Evolutionary conservation across 2,329 filamentous ascomycete species (phyloP), one percentile per base, ranked within the genome.

Genomic region (Cytospora paraplurivora): DNA sequence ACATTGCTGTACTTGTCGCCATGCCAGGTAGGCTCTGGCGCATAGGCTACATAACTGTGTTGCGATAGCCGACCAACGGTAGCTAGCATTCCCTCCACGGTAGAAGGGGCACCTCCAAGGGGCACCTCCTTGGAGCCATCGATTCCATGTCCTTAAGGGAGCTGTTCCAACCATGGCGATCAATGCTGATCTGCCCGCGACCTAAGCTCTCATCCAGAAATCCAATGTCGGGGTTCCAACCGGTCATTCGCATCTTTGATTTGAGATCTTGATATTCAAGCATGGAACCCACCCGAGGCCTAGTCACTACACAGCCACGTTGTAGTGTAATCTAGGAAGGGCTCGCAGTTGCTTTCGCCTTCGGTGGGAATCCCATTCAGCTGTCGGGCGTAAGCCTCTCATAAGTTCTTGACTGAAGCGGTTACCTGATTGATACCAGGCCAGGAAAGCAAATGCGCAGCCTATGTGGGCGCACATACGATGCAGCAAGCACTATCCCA

Each of bases 21-120:
- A 61, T 61, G 59, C 59, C 54, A 55, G 32, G 59, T 61, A 55
- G 38, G 54, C 35, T 41, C 59, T 49, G 52, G 19, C 55, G 54
- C 51, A 61, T 50, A 55, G 54, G 52, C 15, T 61, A 61, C 59
- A 61, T 55, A 50, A 53, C 33, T 47, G 51, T 61, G 49, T 61
- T n/a, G 27, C 15, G 51, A 37, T 33, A 51, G 33, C 38, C 44
- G 49, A 38, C 56, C 56, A 38, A 33, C 56, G 19, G 56, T 19
- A 19, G 49, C 47, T 21, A 19, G 37, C 51, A 55, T 49, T 21
- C 52, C 59, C 19, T 50, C 51, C 19, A 10, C 38, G 44, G 17
- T 21, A 4, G 7, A 11, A 47, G 21, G n/a, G n/a, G n/a, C n/a
- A n/a, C n/a, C n/a, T n/a, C n/a, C n/a, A n/a, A n/a, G 19, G 10